These are phyloP conservation scores for Triglochin maritima DNA, from an alignment of 106 monocot genomes.

Conservation along the genomic window DNA sequence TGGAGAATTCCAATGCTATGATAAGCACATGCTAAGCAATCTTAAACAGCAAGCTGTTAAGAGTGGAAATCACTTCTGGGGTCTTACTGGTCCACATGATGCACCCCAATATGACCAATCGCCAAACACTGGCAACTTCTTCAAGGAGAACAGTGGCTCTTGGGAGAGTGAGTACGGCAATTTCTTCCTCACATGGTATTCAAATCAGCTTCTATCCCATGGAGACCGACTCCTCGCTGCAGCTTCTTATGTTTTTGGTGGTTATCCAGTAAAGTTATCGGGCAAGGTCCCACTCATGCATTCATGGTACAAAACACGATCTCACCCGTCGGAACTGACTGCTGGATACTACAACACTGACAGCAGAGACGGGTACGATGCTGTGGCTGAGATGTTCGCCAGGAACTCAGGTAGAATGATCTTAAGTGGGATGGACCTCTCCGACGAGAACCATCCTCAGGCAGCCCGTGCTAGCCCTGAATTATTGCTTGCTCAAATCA, in stretches of 20 bases:
- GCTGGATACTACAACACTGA: slow-evolving; percentile 50
- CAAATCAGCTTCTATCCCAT: slow-evolving; percentile 38
- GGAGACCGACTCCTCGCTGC: slow-evolving; percentile 41
- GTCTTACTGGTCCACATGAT: slow-evolving; percentile 56
- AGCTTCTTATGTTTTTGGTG: slow-evolving; percentile 27
- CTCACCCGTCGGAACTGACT: slow-evolving; percentile 38
- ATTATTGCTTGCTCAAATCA: slow-evolving; percentile 38
- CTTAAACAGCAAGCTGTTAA: slow-evolving; percentile 31
- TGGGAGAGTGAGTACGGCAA: slow-evolving; percentile 61
- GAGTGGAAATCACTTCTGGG: slow-evolving; percentile 42
- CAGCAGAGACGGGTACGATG: slow-evolving; percentile 39
- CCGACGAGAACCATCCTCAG: slow-evolving; percentile 14
- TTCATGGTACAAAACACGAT: slow-evolving; percentile 38
- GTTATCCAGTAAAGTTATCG: slow-evolving; percentile 24
- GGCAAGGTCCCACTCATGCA: slow-evolving; percentile 56
- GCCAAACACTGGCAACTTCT: slow-evolving; percentile 35
- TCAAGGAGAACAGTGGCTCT: slow-evolving; percentile 45
- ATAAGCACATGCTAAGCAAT: slow-evolving; percentile 50
- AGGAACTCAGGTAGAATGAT: slow-evolving; percentile 31
- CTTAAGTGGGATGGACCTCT: slow-evolving; percentile 39
- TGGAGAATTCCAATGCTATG: slow-evolving; percentile 76
- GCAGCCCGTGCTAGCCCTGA: slow-evolving; percentile 29
- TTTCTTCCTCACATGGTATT: slow-evolving; percentile 85
- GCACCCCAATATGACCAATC: slow-evolving; percentile 43
- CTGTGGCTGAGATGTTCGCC: slow-evolving; percentile 39